Percentiles rank a stretch among this genome's conserved stretches.
These are phyloP conservation scores for Spirogloea muscicola DNA, from an alignment of 139 green algal species.

Conservation along the genomic window DNA sequence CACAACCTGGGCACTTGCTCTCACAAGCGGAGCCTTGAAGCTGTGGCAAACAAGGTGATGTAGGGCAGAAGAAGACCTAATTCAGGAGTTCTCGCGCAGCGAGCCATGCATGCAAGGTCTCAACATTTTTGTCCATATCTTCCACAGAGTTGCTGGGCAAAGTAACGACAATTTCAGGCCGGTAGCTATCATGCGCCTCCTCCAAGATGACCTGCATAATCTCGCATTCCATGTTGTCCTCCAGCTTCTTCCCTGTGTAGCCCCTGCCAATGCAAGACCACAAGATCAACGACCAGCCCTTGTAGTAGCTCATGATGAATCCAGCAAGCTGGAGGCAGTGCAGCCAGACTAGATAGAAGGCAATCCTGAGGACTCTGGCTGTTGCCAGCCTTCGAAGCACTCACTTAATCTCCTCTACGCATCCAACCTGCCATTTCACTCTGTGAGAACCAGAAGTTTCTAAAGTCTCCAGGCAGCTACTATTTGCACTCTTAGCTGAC, in stretches of 20 bases:
- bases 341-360: neutral
- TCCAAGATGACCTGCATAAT: slow-evolving; percentile 92
- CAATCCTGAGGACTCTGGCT: neutral
- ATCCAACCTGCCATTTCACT: too few species aligned
- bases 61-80: too few species aligned
- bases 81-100: too few species aligned
- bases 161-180: slow-evolving; percentile 77
- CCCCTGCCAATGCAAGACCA: slow-evolving; percentile 53
- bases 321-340: neutral
- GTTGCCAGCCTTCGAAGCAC: neutral
- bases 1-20: too few species aligned
- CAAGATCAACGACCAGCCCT: neutral
- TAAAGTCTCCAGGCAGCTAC: too few species aligned
- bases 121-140: slow-evolving; percentile 88
- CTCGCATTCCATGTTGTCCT: slow-evolving; percentile 93
- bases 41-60: too few species aligned
- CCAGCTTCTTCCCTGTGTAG: slow-evolving; percentile 82
- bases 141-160: slow-evolving; percentile 78
- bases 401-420: too few species aligned
- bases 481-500: too few species aligned
- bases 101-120: too few species aligned
- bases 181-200: slow-evolving; percentile 90
- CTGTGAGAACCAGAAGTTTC: too few species aligned
- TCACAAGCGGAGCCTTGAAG: too few species aligned
- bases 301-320: neutral